Percentiles rank a stretch among this genome's conserved stretches.
Evolutionary conservation across 2,329 filamentous ascomycete genomes (phyloP).

Genomic region (Macrophomina pseudophaseolina): DNA sequence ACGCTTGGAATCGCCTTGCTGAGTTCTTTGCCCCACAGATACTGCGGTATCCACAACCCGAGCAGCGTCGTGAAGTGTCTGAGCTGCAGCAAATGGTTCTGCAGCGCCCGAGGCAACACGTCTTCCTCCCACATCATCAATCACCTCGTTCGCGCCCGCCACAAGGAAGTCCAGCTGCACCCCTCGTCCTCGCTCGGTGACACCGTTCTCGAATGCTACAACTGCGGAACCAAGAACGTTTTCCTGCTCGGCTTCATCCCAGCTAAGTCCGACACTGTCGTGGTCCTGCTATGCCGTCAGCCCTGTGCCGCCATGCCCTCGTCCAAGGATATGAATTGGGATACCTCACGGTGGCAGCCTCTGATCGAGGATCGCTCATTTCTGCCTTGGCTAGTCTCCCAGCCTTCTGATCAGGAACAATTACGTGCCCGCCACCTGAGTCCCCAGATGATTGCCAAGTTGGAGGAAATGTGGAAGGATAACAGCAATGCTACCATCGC

Average conservation of each 20-base stretch:
- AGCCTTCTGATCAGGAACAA: conserved; percentile 92
- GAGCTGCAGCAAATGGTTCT: conserved; percentile 97
- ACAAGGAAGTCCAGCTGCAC: conserved; percentile 98
- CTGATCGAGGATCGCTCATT: conserved; percentile 97
- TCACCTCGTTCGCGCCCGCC: conserved; percentile 92
- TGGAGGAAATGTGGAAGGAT: conserved; percentile 99
- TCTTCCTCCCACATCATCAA: conserved; percentile 98
- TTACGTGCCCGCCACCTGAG: conserved; percentile 91
- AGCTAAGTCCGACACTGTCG: conserved; percentile 97
- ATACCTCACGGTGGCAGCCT: conserved; percentile 96
- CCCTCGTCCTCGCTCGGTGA: conserved; percentile 91
- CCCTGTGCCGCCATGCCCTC: conserved; percentile 94
- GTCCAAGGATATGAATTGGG: conserved; percentile 99
- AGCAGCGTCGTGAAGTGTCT: conserved; percentile 96
- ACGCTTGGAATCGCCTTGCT: conserved; percentile 24
- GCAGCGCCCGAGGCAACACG: conserved; percentile 93
- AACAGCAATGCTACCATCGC: conserved; percentile 85
- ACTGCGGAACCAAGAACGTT: conserved; percentile 99
- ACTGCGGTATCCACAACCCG: conserved; percentile 96
- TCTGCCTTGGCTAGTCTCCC: conserved; percentile 86
- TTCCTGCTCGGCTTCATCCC: conserved; percentile 98
- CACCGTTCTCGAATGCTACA: conserved; percentile 97
- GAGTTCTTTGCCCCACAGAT: conserved; percentile 58
- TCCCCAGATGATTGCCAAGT: conserved; percentile 90
- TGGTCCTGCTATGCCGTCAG: conserved; percentile 94